Evolutionary conservation across 2,329 filamentous ascomycete genomes (phyloP), one percentile per base, ranked within the genome.

Genomic region (Epichloe typhina): DNA sequence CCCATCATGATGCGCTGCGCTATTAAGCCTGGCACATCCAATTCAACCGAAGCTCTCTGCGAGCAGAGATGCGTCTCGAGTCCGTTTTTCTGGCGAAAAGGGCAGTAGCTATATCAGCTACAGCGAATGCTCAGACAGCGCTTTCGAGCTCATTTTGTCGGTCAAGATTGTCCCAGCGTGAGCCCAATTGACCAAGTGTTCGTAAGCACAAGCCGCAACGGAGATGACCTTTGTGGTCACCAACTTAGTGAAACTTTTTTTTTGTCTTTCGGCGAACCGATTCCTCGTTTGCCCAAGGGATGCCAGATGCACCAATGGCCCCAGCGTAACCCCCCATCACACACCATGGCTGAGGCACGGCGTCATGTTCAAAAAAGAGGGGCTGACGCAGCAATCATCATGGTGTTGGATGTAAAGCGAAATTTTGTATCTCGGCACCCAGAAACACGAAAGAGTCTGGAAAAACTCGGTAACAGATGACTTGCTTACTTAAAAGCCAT

Each of bases 361-460:
- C 54, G 53, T 56, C 53, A 50, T 53, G 9, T 44, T 39, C 54
- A 53, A 53, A 55, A 55, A 56, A 56, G 52, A 55, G 56, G 58
- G 58, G 54, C 53, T 44, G 48, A 49, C 40, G 53, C 54, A 54
- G 54, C 53, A 49, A 47, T 42, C 50, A 54, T 56, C 47, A 50
- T 45, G 42, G 54, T 23, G 46, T 33, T 52, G 43, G 47, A 49
- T 42, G 39, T 47, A 39, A 26, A 23, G 38, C 37, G 36, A 50
- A 45, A 51, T 47, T 23, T 43, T 50, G 37, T 48, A 57, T 56
- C 58, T 64, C 53, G 6, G 47, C 54, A 35, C n/a, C 53, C 54
- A 61, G 51, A 54, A 37, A 47, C 44, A 52, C 51, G 42, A 31
- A 13, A 47, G 55, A 55, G 52, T 53, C 52, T 57, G 11, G 56